These are phyloP conservation scores for Gossypium herbaceum DNA, from an alignment of 345 rosid genomes.

Conservation along the genomic window DNA sequence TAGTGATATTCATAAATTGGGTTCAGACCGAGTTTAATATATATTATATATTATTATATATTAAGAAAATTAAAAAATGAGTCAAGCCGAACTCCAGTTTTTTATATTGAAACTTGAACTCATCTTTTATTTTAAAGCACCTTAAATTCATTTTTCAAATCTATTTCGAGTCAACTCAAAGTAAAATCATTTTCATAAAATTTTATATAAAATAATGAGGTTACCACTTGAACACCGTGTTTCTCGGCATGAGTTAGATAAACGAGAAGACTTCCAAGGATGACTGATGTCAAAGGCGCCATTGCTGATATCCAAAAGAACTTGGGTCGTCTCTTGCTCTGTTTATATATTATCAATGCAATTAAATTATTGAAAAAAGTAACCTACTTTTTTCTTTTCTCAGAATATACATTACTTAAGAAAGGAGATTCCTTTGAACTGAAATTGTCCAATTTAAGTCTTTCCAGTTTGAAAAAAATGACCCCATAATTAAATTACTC, in stretches of 20 bases:
- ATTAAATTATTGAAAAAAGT: too few relatives aligned
- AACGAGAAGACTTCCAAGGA: constrained; percentile 73
- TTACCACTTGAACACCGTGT: constrained; percentile 78
- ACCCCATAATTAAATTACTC: not conserved
- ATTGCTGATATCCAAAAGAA: constrained; percentile 89
- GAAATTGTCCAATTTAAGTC: not conserved
- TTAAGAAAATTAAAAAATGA: too few relatives aligned
- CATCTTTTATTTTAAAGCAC: too few relatives aligned
- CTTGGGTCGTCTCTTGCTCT: constrained; percentile 78
- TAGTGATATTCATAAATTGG: too few relatives aligned
- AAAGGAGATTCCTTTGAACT: not conserved
- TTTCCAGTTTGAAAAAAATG: not conserved
- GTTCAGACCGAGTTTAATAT: too few relatives aligned
- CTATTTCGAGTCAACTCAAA: too few relatives aligned
- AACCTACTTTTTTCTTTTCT: not conserved
- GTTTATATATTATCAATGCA: not conserved
- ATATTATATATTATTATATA: too few relatives aligned
- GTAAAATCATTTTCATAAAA: too few relatives aligned
- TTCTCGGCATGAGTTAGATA: constrained; percentile 69
- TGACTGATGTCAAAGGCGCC: constrained; percentile 76
- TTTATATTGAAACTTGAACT: too few relatives aligned
- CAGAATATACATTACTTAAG: not conserved
- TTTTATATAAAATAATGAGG: not conserved
- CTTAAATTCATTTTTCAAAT: too few relatives aligned
- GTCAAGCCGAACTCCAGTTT: too few relatives aligned